These are phyloP conservation scores for Monosporascus sp. DNA, from an alignment of 2,329 filamentous ascomycete genomes.

Conservation along the genomic window DNA sequence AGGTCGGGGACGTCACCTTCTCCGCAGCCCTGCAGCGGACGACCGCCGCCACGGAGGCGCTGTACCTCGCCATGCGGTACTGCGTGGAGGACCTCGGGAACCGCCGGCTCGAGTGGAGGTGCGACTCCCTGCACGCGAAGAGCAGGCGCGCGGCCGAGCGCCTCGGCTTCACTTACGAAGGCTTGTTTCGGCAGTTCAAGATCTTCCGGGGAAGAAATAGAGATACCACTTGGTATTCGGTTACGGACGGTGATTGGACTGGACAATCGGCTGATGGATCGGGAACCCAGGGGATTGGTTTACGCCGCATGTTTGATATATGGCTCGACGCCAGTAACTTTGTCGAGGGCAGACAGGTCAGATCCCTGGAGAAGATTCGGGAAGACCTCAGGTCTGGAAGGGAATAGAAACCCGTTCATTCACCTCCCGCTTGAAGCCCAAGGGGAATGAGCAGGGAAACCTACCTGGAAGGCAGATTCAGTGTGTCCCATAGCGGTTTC, in stretches of 20 bases:
- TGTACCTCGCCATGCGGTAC: constrained; percentile 1
- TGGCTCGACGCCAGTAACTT: not conserved
- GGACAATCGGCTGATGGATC: not conserved
- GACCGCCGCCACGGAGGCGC: not conserved
- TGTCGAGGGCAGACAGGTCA: not conserved
- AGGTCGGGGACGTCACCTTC: not conserved
- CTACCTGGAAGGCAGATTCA: no score
- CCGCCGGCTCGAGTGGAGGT: not conserved
- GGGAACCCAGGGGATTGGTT: not conserved
- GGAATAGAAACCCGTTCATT: not conserved
- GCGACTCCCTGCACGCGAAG: not conserved
- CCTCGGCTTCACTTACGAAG: constrained; percentile 1
- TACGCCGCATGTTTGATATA: not conserved
- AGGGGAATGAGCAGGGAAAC: no score
- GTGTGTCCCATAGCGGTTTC: no score
- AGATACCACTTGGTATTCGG: not conserved
- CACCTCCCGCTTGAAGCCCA: no score
- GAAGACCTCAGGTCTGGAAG: not conserved
- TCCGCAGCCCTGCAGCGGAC: not conserved
- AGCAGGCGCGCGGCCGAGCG: constrained; percentile 1
- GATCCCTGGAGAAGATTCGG: not conserved
- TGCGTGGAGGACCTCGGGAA: not conserved
- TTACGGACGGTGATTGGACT: not conserved
- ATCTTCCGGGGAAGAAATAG: constrained; percentile 1
- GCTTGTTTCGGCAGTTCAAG: not conserved